Base-by-base conservation (phyloP, 2,329 filamentous ascomycete genomes). In the Dothiorella sarmentorum region DNA sequence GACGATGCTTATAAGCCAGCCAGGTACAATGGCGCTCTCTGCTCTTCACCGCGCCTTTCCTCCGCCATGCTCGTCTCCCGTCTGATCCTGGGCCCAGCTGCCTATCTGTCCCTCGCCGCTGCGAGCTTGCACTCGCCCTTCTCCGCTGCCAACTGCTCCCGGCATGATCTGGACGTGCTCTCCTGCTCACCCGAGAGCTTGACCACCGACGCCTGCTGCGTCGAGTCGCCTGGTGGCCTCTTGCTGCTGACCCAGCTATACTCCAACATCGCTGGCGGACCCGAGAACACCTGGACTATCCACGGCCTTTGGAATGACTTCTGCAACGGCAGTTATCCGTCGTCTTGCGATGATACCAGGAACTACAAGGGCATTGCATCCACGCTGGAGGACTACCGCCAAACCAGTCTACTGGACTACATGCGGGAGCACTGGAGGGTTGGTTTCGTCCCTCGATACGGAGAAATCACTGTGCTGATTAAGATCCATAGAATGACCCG, bases 361-460 rank as follows among this genome's bases (percentile, higher is more conserved):
- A 31, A 53, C 27, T 59, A 59, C 31, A 40, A 29, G n/a, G 47
- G 26, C 26, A 43, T 59, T 5, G 47, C 45, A 18, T 20, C 26
- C 1, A 52, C 90, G 58, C 75, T 90, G 31, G 69, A 79, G 6
- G 74, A 79, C 6, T 77, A 80, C 22, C 80, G 80, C 61, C 78
- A 81, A 51, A 75, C 75, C 1, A 80, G 82, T 27, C 78, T 88
- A 1, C 76, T 91, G 1, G 73, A 75, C 1, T 88, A 85, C 68
- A 91, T 91, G 87, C 73, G 80, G 53, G 82, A 75, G 2, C 89
- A 86, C 74, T 91, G 88, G 88, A 86, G 88, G 68, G 85, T 87
- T 67, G 11, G 27, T 26, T 38, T 24, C 10, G 7, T 57, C 43
- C 13, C 22, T 29, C n/a, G 10, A 2, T 11, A 0, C 26, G 20